phyloP scores from a whole-genome alignment of 257 asterid species.

The Ilex aquifolium region DNA sequence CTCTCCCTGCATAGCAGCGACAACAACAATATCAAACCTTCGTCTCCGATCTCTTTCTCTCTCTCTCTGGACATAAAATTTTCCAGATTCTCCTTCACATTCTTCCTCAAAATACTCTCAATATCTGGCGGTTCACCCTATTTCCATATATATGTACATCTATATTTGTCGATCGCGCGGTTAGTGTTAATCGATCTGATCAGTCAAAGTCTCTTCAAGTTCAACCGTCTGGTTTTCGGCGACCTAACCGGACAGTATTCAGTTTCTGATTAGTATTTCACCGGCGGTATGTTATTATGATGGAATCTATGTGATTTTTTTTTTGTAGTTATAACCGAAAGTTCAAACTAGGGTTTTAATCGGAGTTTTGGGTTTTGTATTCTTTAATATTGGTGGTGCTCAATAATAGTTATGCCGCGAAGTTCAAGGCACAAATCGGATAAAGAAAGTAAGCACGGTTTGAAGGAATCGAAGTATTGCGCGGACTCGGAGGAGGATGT shows the following conservation, averaged over 20 bases:
- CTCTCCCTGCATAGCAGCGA: slow-evolving; percentile 12
- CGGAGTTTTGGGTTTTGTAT: background rate
- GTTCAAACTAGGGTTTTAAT: slow-evolving; percentile 55
- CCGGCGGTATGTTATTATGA: slow-evolving; percentile 7
- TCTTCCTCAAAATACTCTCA: slow-evolving; percentile 5
- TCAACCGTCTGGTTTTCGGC: slow-evolving; percentile 25
- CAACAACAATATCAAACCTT: slow-evolving; percentile 15
- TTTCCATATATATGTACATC: background rate
- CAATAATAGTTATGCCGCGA: slow-evolving; percentile 58
- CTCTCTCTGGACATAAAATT: slow-evolving; percentile 6
- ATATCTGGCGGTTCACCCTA: background rate
- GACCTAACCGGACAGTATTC: background rate
- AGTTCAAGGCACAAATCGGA: slow-evolving; percentile 92
- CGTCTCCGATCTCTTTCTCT: slow-evolving; percentile 33
- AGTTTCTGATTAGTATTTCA: slow-evolving; percentile 18
- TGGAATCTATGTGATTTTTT: slow-evolving; percentile 15
- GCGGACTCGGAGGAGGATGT: slow-evolving; percentile 84
- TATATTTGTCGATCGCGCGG: background rate
- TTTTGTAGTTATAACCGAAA: slow-evolving; percentile 10
- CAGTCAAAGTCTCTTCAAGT: slow-evolving; percentile 41
- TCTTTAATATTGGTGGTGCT: slow-evolving; percentile 13
- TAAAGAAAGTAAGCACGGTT: slow-evolving; percentile 81
- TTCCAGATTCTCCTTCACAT: slow-evolving; percentile 17
- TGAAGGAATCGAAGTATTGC: slow-evolving; percentile 57
- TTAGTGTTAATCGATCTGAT: background rate